These are phyloP conservation scores for Syzygium jambos DNA, from an alignment of 345 rosid genomes.

Conservation along the genomic window DNA sequence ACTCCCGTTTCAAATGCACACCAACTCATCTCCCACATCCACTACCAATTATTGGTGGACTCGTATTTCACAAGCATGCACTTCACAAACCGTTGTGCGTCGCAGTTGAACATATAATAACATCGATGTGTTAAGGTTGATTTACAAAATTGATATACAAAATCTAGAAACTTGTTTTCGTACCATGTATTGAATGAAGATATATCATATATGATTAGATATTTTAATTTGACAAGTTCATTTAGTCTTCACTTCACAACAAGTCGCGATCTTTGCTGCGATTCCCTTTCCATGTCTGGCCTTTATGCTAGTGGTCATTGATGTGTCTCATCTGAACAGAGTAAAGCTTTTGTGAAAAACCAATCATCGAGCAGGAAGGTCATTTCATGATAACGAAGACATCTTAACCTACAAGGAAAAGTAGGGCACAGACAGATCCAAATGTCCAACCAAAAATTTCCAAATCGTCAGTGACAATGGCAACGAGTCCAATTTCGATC, in stretches of 20 bases:
- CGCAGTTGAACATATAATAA: neutral
- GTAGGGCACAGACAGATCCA: neutral
- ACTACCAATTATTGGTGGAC: neutral
- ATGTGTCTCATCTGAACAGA: neutral
- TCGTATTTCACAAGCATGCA: neutral
- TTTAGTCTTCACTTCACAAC: neutral
- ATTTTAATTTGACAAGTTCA: neutral
- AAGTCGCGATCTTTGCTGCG: neutral
- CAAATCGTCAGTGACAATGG: neutral
- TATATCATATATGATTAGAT: neutral
- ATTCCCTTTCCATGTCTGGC: neutral
- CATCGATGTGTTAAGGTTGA: neutral
- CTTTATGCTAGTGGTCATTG: neutral
- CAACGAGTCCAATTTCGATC: neutral
- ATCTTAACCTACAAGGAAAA: neutral
- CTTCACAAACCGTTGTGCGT: neutral
- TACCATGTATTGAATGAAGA: neutral
- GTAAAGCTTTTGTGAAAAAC: neutral
- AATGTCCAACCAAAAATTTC: neutral
- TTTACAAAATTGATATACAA: too few relatives aligned
- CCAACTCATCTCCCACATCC: neutral
- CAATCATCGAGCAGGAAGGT: neutral
- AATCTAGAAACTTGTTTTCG: neutral
- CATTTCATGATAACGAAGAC: neutral
- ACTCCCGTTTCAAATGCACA: neutral